These are phyloP conservation scores for Ustilago trichophora DNA, from an alignment of 1,284 basidiomycete species.

Conservation along the genomic window DNA sequence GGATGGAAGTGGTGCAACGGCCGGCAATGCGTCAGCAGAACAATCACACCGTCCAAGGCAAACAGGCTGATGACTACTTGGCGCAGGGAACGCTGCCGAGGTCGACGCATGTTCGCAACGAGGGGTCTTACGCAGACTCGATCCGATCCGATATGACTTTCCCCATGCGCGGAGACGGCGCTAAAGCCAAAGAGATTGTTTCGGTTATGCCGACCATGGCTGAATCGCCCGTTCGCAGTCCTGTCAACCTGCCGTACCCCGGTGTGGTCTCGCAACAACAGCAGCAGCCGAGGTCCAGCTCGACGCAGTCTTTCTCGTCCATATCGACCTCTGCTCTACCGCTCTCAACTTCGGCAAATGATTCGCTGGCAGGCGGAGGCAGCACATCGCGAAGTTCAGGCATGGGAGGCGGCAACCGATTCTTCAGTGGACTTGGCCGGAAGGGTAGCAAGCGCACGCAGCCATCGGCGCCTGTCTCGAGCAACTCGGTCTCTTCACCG, in stretches of 20 bases:
- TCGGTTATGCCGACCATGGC: slow-evolving; percentile 37
- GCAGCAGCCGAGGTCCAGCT: slow-evolving; percentile 20
- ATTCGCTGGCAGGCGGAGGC: slow-evolving; percentile 8
- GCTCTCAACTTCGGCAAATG: neutral
- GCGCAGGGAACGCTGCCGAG: slow-evolving; percentile 14
- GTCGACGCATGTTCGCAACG: slow-evolving; percentile 32
- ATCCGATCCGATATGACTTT: slow-evolving; percentile 60
- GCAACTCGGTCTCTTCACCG: neutral
- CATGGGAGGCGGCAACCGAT: slow-evolving; percentile 18
- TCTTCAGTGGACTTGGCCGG: slow-evolving; percentile 44
- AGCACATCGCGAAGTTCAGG: slow-evolving; percentile 4
- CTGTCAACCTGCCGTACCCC: slow-evolving; percentile 52
- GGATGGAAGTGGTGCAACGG: slow-evolving; percentile 50
- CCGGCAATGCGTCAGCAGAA: slow-evolving; percentile 45
- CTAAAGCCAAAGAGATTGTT: slow-evolving; percentile 57
- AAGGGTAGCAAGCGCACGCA: slow-evolving; percentile 33
- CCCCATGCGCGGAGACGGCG: slow-evolving; percentile 60
- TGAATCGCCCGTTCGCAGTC: slow-evolving; percentile 31
- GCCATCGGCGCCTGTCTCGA: slow-evolving; percentile 4
- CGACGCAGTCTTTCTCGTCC: slow-evolving; percentile 27
- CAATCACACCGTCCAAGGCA: slow-evolving; percentile 4
- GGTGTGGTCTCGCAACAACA: slow-evolving; percentile 27
- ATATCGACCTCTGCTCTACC: neutral
- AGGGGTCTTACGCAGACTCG: slow-evolving; percentile 54
- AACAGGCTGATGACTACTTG: slow-evolving; percentile 14